A percentile compares a stretch with the other conserved stretches of the same genome.
phyloP scores from a whole-genome alignment of 208 protist genomes.

The Trichomonas tenax region DNA sequence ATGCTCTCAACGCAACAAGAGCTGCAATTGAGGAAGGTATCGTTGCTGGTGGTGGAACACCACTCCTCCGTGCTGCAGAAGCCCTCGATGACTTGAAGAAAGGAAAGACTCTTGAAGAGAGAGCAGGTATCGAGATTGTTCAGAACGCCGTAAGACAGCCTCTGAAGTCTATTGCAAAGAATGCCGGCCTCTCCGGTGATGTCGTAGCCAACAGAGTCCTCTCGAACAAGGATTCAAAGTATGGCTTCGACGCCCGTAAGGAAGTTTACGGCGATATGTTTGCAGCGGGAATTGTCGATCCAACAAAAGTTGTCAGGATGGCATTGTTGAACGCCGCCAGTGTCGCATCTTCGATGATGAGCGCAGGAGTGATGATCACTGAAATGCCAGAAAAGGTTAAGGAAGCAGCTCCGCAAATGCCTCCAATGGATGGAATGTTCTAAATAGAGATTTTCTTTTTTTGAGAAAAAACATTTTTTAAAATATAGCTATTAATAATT shows the following conservation, averaged over 20 bases:
- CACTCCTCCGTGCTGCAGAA: slow-evolving; percentile 71
- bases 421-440: slow-evolving; percentile 27
- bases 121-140: slow-evolving; percentile 80
- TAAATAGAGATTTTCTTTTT: neutral
- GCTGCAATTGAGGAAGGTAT: slow-evolving; percentile 96
- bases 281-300: slow-evolving; percentile 93
- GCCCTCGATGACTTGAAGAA: slow-evolving; percentile 59
- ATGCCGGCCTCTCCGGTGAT: slow-evolving; percentile 85
- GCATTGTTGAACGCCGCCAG: slow-evolving; percentile 77
- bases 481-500: neutral
- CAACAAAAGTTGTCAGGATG: slow-evolving; percentile 85
- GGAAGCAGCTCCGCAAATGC: slow-evolving; percentile 22
- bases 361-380: slow-evolving; percentile 74
- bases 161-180: slow-evolving; percentile 65
- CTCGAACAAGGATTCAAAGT: slow-evolving; percentile 47
- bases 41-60: slow-evolving; percentile 84
- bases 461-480: no score
- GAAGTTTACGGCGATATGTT: slow-evolving; percentile 87
- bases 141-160: slow-evolving; percentile 56
- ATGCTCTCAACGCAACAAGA: slow-evolving; percentile 94
- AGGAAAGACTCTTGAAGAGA: slow-evolving; percentile 72
- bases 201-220: slow-evolving; percentile 91
- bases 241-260: slow-evolving; percentile 59
- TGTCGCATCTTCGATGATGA: slow-evolving; percentile 91
- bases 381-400: slow-evolving; percentile 46